Conservation (phyloP, 1,139 yeast genomes). For the Yamadazyma conglobata region DNA sequence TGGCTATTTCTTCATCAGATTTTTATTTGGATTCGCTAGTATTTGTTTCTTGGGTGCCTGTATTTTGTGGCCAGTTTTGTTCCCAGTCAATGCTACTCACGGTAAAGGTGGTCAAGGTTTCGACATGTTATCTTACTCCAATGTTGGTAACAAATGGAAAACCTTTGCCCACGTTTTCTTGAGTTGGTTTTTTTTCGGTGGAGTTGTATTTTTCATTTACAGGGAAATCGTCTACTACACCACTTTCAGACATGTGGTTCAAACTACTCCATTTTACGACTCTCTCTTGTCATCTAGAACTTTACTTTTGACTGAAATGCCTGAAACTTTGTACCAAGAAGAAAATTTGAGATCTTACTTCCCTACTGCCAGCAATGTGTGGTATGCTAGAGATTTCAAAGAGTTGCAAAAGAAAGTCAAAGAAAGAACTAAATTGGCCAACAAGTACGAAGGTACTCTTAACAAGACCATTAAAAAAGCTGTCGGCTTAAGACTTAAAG, state of each 20-base stretch:
- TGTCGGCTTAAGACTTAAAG: constrained; percentile 50
- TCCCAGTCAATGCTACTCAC: constrained; percentile 86
- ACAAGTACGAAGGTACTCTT: constrained; percentile 57
- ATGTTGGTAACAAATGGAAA: constrained; percentile 57
- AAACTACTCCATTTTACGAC: constrained; percentile 70
- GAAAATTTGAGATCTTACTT: constrained; percentile 50
- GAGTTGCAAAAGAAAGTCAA: constrained; percentile 50
- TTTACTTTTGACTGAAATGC: constrained; percentile 61
- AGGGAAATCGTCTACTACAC: constrained; percentile 68
- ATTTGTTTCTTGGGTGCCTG: constrained; percentile 63
- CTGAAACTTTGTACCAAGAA: constrained; percentile 48
- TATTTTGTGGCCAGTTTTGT: constrained; percentile 68
- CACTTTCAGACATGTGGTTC: constrained; percentile 62
- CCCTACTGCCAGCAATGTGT: constrained; percentile 57
- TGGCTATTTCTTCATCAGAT: constrained; percentile 84
- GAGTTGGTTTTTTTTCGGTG: constrained; percentile 65
- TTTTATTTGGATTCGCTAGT: constrained; percentile 58
- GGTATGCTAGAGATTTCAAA: constrained; percentile 61
- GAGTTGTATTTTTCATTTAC: constrained; percentile 58
- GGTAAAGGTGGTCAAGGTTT: constrained; percentile 55
- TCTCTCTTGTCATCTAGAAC: constrained; percentile 65
- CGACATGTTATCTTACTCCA: constrained; percentile 58
- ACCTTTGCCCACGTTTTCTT: constrained; percentile 70
- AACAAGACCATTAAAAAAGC: constrained; percentile 56
- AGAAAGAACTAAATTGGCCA: constrained; percentile 53